Evolutionary conservation across 2,329 filamentous ascomycete genomes (phyloP).

Genomic region (Aureobasidium sp.): DNA sequence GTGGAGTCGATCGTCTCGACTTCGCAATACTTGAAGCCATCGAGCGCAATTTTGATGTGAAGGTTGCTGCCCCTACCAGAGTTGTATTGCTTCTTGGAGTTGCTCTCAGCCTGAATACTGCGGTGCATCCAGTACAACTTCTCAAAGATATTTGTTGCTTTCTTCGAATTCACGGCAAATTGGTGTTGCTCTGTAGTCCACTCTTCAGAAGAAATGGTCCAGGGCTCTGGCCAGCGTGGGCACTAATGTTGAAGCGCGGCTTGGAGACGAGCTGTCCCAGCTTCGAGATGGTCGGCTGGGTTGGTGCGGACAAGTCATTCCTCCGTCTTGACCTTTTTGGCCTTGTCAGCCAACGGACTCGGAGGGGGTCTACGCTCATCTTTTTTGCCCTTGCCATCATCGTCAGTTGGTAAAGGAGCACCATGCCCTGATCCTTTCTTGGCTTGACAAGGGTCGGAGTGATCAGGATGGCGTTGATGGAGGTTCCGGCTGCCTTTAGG

Average conservation of each 20-base stretch:
- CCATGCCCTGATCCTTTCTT: too few species aligned
- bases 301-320: too few species aligned
- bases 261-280: background rate
- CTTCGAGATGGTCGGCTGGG: background rate
- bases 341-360: background rate
- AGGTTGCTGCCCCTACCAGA: background rate
- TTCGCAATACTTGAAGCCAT: background rate
- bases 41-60: background rate
- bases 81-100: background rate
- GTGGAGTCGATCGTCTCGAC: background rate
- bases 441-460: too few species aligned
- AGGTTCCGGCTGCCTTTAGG: too few species aligned
- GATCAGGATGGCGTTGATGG: too few species aligned
- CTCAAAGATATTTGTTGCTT: background rate
- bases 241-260: background rate
- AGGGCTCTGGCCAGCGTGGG: background rate
- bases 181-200: background rate
- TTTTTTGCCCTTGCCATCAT: too few species aligned
- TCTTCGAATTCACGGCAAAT: background rate
- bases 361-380: background rate
- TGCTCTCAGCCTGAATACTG: background rate
- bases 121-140: background rate
- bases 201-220: background rate
- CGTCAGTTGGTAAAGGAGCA: too few species aligned
- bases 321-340: background rate